Evolutionary conservation across 306 rosid species (phyloP), one percentile per base, ranked within the genome.

Genomic region (Arachis hypogaea): DNA sequence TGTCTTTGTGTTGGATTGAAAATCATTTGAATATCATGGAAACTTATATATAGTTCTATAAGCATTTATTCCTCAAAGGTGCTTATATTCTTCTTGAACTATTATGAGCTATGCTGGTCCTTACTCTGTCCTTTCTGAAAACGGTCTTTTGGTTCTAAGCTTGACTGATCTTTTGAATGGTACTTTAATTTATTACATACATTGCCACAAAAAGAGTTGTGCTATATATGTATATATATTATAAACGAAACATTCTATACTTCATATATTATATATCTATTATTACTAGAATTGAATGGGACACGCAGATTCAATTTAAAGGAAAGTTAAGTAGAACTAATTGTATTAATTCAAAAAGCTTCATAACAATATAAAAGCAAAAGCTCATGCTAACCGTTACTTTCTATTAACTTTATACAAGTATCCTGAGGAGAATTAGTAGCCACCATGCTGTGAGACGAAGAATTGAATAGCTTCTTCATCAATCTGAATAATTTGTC

Each of bases 1-100:
- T 49, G 33, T 63, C 60, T 64, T 69, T 49, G 33, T 63, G 63
- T 59, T 69, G 82, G 68, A 67, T 71, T 76, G 83, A 82, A 28
- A 7, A 12, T 11, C 54, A 68, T 69, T 71, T 67, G 65, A 50
- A 78, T 63, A 75, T 64, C 62, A 51, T n/a, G n/a, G 10, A 69
- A 72, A 79, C 83, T 81, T 90, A 85, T 83, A 88, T 54, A 88
- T 49, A 50, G 70, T 70, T 67, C 30, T 54, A 41, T 43, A 62
- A 40, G 45, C 11, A 69, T 49, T 40, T 44, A 68, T 79, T 80
- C 68, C 9, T 45, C 43, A 33, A 33, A 11, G 12, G 6, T 9
- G 42, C 14, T 40, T 18, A 71, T 4, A 71, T 77, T 60, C 72
- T 14, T 11, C 36, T 62, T 49, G 5, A 49, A 49, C 55, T 11